Conservation (phyloP, 2,329 filamentous ascomycete genomes). For the Cladosporium sp. region DNA sequence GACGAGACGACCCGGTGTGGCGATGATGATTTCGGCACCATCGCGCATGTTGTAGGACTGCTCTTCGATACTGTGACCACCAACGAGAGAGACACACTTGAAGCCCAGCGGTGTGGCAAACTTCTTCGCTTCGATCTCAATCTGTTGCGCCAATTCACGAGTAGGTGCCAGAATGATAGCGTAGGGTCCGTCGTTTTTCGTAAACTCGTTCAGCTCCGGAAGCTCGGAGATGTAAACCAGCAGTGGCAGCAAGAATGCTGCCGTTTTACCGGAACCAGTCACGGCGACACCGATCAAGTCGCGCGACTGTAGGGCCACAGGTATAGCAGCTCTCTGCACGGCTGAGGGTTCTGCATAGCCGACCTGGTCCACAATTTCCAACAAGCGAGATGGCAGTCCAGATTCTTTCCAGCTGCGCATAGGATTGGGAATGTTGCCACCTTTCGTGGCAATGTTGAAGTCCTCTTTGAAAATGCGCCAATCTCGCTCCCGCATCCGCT, state of each 20-base stretch:
- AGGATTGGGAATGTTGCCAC: slow-evolving; percentile 86
- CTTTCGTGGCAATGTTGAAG: slow-evolving; percentile 94
- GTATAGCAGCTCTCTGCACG: slow-evolving; percentile 92
- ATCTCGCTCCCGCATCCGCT: slow-evolving; percentile 94
- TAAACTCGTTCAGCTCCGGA: slow-evolving; percentile 77
- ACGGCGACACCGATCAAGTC: slow-evolving; percentile 98
- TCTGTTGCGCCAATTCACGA: slow-evolving; percentile 95
- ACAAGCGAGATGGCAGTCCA: slow-evolving; percentile 69
- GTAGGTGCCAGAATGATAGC: slow-evolving; percentile 96
- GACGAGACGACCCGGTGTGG: slow-evolving; percentile 94
- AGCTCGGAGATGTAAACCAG: slow-evolving; percentile 93
- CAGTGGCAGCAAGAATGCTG: slow-evolving; percentile 86
- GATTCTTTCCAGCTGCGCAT: slow-evolving; percentile 96
- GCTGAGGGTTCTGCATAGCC: slow-evolving; percentile 91
- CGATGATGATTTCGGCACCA: slow-evolving; percentile 95
- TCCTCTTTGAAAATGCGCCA: slow-evolving; percentile 99
- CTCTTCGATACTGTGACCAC: slow-evolving; percentile 92
- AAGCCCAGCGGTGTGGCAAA: slow-evolving; percentile 90
- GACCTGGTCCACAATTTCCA: slow-evolving; percentile 79
- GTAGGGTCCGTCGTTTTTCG: slow-evolving; percentile 93
- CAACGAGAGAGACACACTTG: slow-evolving; percentile 95
- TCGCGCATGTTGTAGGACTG: slow-evolving; percentile 87
- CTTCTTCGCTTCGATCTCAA: slow-evolving; percentile 89
- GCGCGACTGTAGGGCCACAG: slow-evolving; percentile 85
- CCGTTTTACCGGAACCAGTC: slow-evolving; percentile 97